A percentile compares a stretch with the other conserved stretches of the same genome.
These are phyloP conservation scores for Penicillium pancosmium DNA, from an alignment of 495 filamentous ascomycete species.

Conservation along the genomic window DNA sequence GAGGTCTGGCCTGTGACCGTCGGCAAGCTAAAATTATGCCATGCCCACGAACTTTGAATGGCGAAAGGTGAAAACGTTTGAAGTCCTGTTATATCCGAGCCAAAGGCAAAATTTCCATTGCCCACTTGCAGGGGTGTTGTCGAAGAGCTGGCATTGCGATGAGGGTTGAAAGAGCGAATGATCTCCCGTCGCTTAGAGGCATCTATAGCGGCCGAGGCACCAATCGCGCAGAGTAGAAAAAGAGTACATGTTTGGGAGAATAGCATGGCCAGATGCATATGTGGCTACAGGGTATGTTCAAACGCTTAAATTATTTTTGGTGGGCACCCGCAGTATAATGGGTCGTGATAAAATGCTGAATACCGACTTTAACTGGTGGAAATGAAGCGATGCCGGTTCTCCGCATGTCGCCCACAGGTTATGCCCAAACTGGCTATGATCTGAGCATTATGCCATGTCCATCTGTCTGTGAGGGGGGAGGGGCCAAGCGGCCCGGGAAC, in stretches of 20 bases:
- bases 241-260: background rate
- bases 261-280: background rate
- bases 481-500: background rate
- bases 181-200: conserved; percentile 50
- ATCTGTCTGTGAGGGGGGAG: background rate
- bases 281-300: background rate
- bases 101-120: conserved; percentile 27
- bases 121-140: conserved; percentile 25
- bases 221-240: background rate
- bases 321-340: too few species aligned
- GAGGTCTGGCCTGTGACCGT: conserved; percentile 4
- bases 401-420: background rate
- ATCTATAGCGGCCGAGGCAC: background rate
- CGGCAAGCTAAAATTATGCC: conserved; percentile 20
- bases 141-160: conserved; percentile 17
- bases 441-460: background rate
- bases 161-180: conserved; percentile 18
- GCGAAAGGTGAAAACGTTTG: conserved; percentile 22
- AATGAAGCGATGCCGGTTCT: background rate
- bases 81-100: conserved; percentile 24
- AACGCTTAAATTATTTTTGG: too few species aligned
- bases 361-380: background rate
- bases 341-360: background rate
- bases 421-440: background rate
- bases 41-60: conserved; percentile 22